Base-by-base conservation (phyloP, 2,329 filamentous ascomycete genomes). In the Atkinsonella texensis region DNA sequence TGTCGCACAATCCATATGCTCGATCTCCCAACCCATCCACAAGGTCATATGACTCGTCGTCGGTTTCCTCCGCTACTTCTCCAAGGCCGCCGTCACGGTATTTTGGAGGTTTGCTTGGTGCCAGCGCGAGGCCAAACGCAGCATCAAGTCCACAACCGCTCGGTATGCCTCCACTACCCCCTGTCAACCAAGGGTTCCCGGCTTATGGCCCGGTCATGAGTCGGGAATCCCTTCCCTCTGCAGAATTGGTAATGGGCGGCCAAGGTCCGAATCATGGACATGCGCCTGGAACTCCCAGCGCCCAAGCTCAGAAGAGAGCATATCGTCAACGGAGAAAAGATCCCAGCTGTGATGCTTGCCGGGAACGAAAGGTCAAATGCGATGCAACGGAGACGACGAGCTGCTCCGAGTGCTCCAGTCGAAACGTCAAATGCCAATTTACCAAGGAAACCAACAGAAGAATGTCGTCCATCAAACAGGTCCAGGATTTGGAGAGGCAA, bases 391-490 rank as follows among this genome's bases (percentile, higher is more conserved):
- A 97, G 65, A 95, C 88, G 17, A 84, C 87, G 11, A 95, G 91
- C 69, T 98, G 93, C 67, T 96, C 93, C 1, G 93, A 98, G 70
- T 98, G 93, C 70, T 93, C 89, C 4, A 96, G 90, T 66, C 84
- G 93, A 57, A 94, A 91, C 64, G 91, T 97, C 57, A 95, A 94
- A 67, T 98, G 93, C 65, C 91, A 97, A 64, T 98, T 98, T 65
- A 98, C 93, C 48, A 98, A 98, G 70, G 93, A 98, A 69, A 98
- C 93, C 12, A 98, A 98, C 66, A 80, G 93, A 53, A 83, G 93
- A 55, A 98, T 98, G 93, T 97, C 93, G 17, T 97, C 91, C 1
- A 97, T 97, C 71, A 98, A 97, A 79, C 93, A 96, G 73, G 87
- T 97, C 12, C 93, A 97, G 69, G 93, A 98, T 65, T 75, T 98